Base-by-base conservation (phyloP, 179 eudicot genomes). In the Carnegiea gigantea region DNA sequence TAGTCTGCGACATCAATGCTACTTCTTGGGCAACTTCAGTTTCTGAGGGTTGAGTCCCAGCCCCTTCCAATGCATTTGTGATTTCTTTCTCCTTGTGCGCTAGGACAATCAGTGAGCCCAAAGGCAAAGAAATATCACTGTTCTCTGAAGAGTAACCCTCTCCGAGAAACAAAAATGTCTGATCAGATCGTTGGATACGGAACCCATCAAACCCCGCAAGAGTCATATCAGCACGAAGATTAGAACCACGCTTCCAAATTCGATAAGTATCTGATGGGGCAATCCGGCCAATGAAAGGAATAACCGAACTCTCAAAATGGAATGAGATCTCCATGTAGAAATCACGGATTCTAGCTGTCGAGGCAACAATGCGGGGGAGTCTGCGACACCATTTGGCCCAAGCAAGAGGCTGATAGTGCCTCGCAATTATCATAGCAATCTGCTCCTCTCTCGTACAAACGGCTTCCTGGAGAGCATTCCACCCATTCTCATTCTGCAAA, bases 361-460 rank as follows among this genome's bases (percentile, higher is more conserved):
- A 89, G 7, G 93, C 95, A 65, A 94, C 87, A 64, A 94, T 89
- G 14, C 98, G 87, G 64, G 98, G 98, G 81, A 94, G 93, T 81
- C 98, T 83, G 33, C 98, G 89, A 67, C 97, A 93, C 98, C 98
- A 94, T 81, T 94, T 94, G 43, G 98, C 97, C 95, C 97, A 92
- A 40, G 98, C 98, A 82, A 88, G 91, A 7, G 95, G 94, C 87
- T 93, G 98, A 62, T 93, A 93, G 76, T 94, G 92, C 80, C 93
- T 81, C 4, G 93, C 94, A 82, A 94, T 94, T n/a, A 94, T 92
- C 94, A 90, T 94, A 46, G 95, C 95, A 83, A 93, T 93, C 64
- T 88, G 90, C 78, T 94, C 98, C 79, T 94, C 94, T 54, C 95
- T 85, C n/a, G 89, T 88, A 18, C 98, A 94, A 75, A 94, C 92